Evolutionary conservation across 1,139 yeast species (phyloP), one percentile per base, ranked within the genome.

Genomic region (Protomyces inundatus): DNA sequence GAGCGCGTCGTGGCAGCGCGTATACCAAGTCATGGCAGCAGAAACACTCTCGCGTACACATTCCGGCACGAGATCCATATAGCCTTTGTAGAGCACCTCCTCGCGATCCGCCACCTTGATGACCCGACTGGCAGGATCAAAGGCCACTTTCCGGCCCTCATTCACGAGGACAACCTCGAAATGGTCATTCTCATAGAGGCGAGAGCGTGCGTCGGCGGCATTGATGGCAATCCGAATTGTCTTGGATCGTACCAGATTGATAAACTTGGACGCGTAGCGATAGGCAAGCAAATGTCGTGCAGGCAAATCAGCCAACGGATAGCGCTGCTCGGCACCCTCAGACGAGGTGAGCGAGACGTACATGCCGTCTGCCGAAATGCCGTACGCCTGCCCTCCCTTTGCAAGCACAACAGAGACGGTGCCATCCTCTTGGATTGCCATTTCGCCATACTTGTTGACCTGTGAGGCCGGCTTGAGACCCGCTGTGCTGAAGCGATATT

Each of bases 231-330:
- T 42, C 35, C 50, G 39, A 23, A 61, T 54, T 3, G 61, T 62
- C 42, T 64, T 64, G 32, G 61, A 37, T 14, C 65, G 55, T 16
- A 63, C 58, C 45, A 64, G 42, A 34, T 36, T 56, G 36, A 64
- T 60, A 45, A 64, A 64, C 33, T 62, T 61, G 34, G 61, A 55
- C 7, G 66, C 66, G 36, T 50, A 64, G 9, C 62, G 66, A 46
- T 64, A 64, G 10, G 65, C 66, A n/a, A 45, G 54, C 33, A 64
- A 51, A 37, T 57, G 55, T 36, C 63, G 46, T 35, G 65, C 66
- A 39, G 66, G 66, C 14, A 64, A 33, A 42, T 64, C 64, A 32
- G 55, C 66, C 32, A 64, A 39, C n/a, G 40, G 14, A 34, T 30
- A 64, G n/a, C 50, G 16, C 23, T 54, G 50, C 9, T 30, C 48